These are phyloP conservation scores for Colletotrichum tropicale DNA, from an alignment of 2,329 filamentous ascomycete genomes.

Conservation along the genomic window DNA sequence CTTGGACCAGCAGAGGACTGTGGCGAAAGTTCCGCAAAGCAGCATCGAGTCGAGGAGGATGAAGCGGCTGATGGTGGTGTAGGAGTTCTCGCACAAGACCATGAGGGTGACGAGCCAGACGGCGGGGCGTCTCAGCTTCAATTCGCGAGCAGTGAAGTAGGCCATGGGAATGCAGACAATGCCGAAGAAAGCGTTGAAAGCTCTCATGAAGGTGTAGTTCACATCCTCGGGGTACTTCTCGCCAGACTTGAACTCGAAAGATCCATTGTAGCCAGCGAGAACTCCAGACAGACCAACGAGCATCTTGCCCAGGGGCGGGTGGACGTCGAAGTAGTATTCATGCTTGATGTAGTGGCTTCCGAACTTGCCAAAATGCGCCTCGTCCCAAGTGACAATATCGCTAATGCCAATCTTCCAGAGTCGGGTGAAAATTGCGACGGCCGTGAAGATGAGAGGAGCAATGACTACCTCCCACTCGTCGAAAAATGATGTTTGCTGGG, in stretches of 20 bases:
- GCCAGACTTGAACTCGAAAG: slow-evolving; percentile 99
- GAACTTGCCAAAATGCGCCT: slow-evolving; percentile 89
- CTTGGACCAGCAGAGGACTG: slow-evolving; percentile 94
- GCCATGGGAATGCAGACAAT: slow-evolving; percentile 91
- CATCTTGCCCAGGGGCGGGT: slow-evolving; percentile 97
- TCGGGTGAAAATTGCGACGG: slow-evolving; percentile 68
- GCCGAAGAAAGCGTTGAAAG: slow-evolving; percentile 96
- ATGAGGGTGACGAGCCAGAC: slow-evolving; percentile 96
- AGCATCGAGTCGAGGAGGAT: slow-evolving; percentile 99
- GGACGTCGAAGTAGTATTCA: slow-evolving; percentile 94
- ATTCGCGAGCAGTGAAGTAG: slow-evolving; percentile 91
- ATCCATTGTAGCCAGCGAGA: slow-evolving; percentile 96
- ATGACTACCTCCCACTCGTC: slow-evolving; percentile 68
- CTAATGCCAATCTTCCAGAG: slow-evolving; percentile 74
- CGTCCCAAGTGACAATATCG: slow-evolving; percentile 71
- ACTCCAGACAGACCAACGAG: slow-evolving; percentile 96
- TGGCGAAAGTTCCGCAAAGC: slow-evolving; percentile 97
- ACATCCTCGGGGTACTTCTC: slow-evolving; percentile 93
- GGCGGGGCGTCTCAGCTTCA: slow-evolving; percentile 83
- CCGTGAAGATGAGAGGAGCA: slow-evolving; percentile 65
- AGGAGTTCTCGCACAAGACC: slow-evolving; percentile 99
- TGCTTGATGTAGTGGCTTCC: slow-evolving; percentile 98
- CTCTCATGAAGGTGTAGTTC: slow-evolving; percentile 97
- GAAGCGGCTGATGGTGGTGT: slow-evolving; percentile 97
- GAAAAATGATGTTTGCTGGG: slow-evolving; percentile 60